These are phyloP conservation scores for Flaveria sonorensis DNA, from an alignment of 129 eudicot genomes.

Conservation along the genomic window DNA sequence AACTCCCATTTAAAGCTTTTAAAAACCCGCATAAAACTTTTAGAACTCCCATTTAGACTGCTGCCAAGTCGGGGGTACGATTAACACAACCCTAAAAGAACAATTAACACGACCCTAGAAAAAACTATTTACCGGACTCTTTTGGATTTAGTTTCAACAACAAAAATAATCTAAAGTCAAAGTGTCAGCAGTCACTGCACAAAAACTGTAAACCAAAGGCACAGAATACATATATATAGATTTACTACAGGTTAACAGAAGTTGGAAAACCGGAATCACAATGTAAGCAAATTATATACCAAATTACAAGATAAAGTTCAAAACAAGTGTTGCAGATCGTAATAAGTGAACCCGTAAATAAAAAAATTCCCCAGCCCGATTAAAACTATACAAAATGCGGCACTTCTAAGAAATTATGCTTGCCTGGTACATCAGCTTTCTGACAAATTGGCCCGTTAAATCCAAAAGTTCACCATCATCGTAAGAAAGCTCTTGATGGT, in stretches of 20 bases:
- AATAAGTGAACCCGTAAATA: neutral
- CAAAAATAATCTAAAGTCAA: neutral
- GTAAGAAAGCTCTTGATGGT: constrained; percentile 1
- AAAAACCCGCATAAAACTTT: no score
- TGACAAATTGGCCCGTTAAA: constrained; percentile 1
- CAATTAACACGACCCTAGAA: neutral
- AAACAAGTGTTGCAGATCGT: constrained; percentile 18
- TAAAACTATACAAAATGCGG: constrained; percentile 52
- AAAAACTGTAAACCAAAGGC: neutral
- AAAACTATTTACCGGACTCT: neutral
- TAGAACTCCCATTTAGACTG: no score
- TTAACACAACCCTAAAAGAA: no score
- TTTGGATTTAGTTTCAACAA: neutral
- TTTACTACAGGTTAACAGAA: constrained; percentile 32
- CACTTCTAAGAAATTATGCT: constrained; percentile 30
- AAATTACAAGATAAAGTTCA: constrained; percentile 29
- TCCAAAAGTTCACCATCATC: constrained; percentile 22
- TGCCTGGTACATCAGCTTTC: constrained; percentile 17
- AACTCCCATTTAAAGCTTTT: no score
- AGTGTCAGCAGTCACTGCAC: neutral
- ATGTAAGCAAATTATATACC: constrained; percentile 35
- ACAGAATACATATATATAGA: constrained; percentile 11
- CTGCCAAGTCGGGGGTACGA: no score
- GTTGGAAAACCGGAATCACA: constrained; percentile 11
- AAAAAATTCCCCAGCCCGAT: neutral